These are phyloP conservation scores for Gossypium lobatum DNA, from an alignment of 441 rosid genomes.

Conservation along the genomic window DNA sequence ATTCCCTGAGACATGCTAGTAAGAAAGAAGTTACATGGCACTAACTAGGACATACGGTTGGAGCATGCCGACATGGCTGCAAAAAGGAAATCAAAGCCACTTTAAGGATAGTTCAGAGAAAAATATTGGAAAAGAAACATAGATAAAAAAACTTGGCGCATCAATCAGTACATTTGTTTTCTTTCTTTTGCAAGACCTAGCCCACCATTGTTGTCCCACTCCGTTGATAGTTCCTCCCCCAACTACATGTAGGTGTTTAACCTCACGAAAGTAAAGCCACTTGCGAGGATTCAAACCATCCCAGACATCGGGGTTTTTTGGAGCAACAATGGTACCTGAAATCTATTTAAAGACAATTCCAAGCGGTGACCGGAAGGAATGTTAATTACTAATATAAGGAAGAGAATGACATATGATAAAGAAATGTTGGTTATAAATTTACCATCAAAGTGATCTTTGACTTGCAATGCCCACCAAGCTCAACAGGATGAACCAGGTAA, in stretches of 20 bases:
- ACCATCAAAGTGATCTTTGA: constrained; percentile 69
- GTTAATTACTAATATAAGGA: background rate
- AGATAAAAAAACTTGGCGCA: constrained; percentile 11
- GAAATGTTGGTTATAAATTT: constrained; percentile 7
- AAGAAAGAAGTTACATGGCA: constrained; percentile 11
- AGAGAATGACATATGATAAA: background rate
- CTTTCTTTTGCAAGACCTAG: constrained; percentile 69
- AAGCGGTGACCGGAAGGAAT: constrained; percentile 1
- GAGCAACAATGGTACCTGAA: constrained; percentile 72
- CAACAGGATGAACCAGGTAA: constrained; percentile 55
- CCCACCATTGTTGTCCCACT: constrained; percentile 87
- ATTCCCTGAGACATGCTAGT: background rate
- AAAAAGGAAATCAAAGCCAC: constrained; percentile 17
- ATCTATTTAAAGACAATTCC: constrained; percentile 36
- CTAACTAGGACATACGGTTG: constrained; percentile 58
- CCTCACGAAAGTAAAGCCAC: constrained; percentile 74
- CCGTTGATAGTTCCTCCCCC: constrained; percentile 83
- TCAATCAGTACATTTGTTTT: constrained; percentile 32
- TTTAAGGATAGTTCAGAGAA: constrained; percentile 19
- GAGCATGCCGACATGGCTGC: constrained; percentile 91
- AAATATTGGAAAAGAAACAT: constrained; percentile 3
- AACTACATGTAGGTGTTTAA: constrained; percentile 64
- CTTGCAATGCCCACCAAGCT: constrained; percentile 73
- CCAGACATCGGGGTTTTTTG: constrained; percentile 69
- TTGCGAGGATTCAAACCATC: constrained; percentile 60